These are phyloP conservation scores for Myrmaecium sp. DNA, from an alignment of 2,329 filamentous ascomycete genomes.

Conservation along the genomic window DNA sequence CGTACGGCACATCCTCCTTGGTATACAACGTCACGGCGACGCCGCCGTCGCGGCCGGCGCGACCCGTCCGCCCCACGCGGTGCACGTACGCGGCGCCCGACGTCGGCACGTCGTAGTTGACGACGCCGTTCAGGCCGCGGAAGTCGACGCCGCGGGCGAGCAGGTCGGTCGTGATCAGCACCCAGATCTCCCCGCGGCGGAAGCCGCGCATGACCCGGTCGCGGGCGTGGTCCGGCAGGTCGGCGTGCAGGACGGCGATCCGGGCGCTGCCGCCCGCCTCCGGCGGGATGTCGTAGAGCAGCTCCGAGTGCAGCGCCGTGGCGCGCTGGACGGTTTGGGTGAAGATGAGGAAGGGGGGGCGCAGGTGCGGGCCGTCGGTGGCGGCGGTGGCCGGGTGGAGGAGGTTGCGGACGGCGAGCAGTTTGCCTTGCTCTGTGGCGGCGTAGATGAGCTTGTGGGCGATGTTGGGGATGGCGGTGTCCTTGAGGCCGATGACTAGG, in stretches of 20 bases:
- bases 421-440: slow-evolving; percentile 82
- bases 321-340: slow-evolving; percentile 91
- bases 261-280: slow-evolving; percentile 71
- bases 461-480: slow-evolving; percentile 86
- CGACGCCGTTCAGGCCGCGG: slow-evolving; percentile 82
- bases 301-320: slow-evolving; percentile 69
- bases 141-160: slow-evolving; percentile 89
- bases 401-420: slow-evolving; percentile 78
- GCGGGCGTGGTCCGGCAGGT: slow-evolving; percentile 59
- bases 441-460: slow-evolving; percentile 79
- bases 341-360: slow-evolving; percentile 86
- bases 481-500: slow-evolving; percentile 88
- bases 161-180: slow-evolving; percentile 89
- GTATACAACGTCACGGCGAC: slow-evolving; percentile 91
- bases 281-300: slow-evolving; percentile 84
- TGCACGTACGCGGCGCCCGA: slow-evolving; percentile 84
- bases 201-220: slow-evolving; percentile 77
- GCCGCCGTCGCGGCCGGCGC: slow-evolving; percentile 74
- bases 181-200: slow-evolving; percentile 83
- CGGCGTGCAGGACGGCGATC: slow-evolving; percentile 80
- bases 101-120: slow-evolving; percentile 96
- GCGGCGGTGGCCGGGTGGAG: slow-evolving; percentile 55
- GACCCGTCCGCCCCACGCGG: slow-evolving; percentile 76
- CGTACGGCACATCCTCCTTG: slow-evolving; percentile 76
- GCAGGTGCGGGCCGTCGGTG: slow-evolving; percentile 38